Base-by-base conservation (phyloP, 2,329 filamentous ascomycete species). In the Fusarium pseudograminearum region DNA sequence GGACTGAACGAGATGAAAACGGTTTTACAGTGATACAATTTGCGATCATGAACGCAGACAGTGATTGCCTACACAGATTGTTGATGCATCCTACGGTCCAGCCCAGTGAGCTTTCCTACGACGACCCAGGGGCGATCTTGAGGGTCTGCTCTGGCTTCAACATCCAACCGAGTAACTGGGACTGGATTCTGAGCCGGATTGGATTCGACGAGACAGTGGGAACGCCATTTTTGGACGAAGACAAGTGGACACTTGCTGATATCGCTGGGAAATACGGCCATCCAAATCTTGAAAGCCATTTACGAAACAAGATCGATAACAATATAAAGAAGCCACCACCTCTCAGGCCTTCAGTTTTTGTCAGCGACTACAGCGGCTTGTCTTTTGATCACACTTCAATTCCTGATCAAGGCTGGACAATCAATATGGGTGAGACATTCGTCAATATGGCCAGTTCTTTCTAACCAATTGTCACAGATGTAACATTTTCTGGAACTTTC, bases 201-300 rank as follows among this genome's bases (percentile, higher is more conserved):
- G 26, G 1, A 11, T n/a, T 18, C 9, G 8, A 18, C 18, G 34
- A 11, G 10, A n/a, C 10, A 12, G 34, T 1, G 4, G 34, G 1
- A 7, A 5, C n/a, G 5, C 10, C 1, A 1, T 38, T 3, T 11
- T 3, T n/a, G 8, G 34, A 38, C 10, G 18, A 1, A n/a, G 34
- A 38, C 18, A 38, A 38, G 5, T 38, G 34, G 34, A 38, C 34
- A 12, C 34, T 38, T n/a, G 10, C 34, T 1, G 34, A 38, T 10
- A n/a, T 38, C 6, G 34, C 34, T 4, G 18, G 34, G 10, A 38
- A 38, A 6, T 38, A 38, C 18, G 34, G 34, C 10, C 34, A 38
- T 12, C 18, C 18, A 5, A 6, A n/a, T 12, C 34, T 38, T 6
- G 4, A n/a, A 38, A n/a, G 3, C 1, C 34, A n/a, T 11, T 18